Evolutionary conservation across 2,329 filamentous ascomycete species (phyloP), one percentile per base, ranked within the genome.

Genomic region (Alternaria infectoria): DNA sequence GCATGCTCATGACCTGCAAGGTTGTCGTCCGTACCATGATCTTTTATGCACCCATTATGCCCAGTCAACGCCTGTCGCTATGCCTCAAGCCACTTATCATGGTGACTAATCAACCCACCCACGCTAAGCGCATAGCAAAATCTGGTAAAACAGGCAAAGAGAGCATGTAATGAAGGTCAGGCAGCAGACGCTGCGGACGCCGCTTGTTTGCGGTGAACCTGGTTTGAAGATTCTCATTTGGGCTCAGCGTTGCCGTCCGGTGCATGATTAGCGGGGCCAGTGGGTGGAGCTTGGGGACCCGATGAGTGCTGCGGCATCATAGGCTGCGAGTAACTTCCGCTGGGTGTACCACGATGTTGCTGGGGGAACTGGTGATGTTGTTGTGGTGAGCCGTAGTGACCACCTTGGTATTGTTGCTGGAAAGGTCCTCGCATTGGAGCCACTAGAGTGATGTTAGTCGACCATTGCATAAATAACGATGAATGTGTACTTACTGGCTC

Each of bases 401-500:
- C 69, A 25, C 69, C 69, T 63, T 81, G 80, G 54, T 81, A 80
- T n/a, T 74, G 76, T 49, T 80, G 80, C 30, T 76, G 71, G 56
- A 77, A 81, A 2, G 77, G 79, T 21, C 72, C 75, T 52, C 79
- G 75, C 77, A 80, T 79, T 10, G 76, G 78, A 30, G 78, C 76
- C 77, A 81, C 79, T 81, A 54, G 8, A 26, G 8, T 10, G 32
- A 46, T 32, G 65, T 74, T 59, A 74, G 67, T 54, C 17, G 10
- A 40, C 8, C 5, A 10, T n/a, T 51, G 36, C 8, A 15, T 8
- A 2, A 3, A 45, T 8, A 40, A 52, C 56, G n/a, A 36, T 21
- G 11, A 6, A 28, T 12, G 23, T 49, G 25, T 19, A 90, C 91
- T 87, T 89, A 92, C 91, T 91, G 79, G 91, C 90, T 71, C 86